Evolutionary conservation across 495 filamentous ascomycete species (phyloP).

Genomic region (Apiosordaria backusii): DNA sequence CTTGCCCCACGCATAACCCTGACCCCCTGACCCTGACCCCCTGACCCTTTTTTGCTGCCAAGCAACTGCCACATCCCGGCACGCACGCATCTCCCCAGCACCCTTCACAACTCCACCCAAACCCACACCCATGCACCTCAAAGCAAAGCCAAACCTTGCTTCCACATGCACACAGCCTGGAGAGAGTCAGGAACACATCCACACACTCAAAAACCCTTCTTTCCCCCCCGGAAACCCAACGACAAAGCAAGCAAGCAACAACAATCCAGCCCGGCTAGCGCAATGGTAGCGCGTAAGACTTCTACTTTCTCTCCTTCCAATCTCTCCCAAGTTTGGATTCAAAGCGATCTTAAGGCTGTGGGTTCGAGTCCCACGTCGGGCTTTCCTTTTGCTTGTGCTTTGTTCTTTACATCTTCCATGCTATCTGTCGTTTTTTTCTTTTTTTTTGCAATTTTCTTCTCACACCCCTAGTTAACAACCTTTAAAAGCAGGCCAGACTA

Average conservation of each 20-base stretch:
- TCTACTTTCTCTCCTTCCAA: constrained; percentile 15
- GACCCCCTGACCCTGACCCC: too few species aligned
- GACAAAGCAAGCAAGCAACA: not conserved
- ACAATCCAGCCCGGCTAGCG: constrained; percentile 19
- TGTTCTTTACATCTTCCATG: not conserved
- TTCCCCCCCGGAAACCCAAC: not conserved
- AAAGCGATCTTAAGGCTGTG: constrained; percentile 24
- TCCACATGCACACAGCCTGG: not conserved
- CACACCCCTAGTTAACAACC: too few species aligned
- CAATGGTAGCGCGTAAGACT: constrained; percentile 30
- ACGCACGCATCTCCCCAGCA: too few species aligned
- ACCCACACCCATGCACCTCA: not conserved
- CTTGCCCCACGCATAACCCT: too few species aligned
- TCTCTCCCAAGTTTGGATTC: not conserved
- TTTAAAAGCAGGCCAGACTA: too few species aligned
- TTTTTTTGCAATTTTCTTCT: too few species aligned
- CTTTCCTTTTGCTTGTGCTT: constrained; percentile 13
- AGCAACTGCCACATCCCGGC: not conserved
- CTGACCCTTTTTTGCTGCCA: too few species aligned
- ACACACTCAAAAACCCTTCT: not conserved
- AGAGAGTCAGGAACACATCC: not conserved
- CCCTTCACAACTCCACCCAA: not conserved
- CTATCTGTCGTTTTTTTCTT: not conserved
- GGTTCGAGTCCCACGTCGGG: constrained; percentile 30
- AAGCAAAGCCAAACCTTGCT: too few species aligned